These are phyloP conservation scores for Aspergillus indologenus DNA, from an alignment of 495 filamentous ascomycete genomes.

Conservation along the genomic window DNA sequence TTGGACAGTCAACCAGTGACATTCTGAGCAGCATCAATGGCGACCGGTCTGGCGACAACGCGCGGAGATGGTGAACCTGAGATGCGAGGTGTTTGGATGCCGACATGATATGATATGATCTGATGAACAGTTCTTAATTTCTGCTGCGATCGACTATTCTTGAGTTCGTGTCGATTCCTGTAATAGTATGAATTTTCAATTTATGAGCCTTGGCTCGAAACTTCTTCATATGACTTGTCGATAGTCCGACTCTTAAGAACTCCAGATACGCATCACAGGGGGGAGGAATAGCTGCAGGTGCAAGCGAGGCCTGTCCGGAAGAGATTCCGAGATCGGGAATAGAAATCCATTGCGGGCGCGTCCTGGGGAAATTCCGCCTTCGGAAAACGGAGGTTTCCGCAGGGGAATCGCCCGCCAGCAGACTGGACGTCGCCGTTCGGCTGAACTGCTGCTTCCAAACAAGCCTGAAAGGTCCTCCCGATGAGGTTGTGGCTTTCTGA, in stretches of 20 bases:
- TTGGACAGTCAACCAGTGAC: slow-evolving; percentile 14
- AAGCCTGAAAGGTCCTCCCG: no score
- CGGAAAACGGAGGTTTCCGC: slow-evolving; percentile 6
- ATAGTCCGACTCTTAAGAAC: no score
- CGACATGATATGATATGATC: neutral
- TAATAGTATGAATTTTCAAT: neutral
- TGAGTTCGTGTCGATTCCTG: neutral
- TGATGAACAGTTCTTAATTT: neutral
- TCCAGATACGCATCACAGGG: no score
- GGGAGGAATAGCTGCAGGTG: no score
- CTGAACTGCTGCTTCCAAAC: neutral
- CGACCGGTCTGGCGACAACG: slow-evolving; percentile 1
- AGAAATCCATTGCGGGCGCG: neutral
- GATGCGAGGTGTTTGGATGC: no score
- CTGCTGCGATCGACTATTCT: neutral
- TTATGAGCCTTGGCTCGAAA: neutral
- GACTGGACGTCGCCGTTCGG: neutral
- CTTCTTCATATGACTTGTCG: no score
- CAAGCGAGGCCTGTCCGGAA: neutral
- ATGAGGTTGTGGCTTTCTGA: no score
- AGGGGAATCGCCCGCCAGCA: neutral
- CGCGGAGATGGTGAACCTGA: slow-evolving; percentile 2
- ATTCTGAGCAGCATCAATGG: slow-evolving; percentile 7
- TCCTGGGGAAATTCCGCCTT: neutral
- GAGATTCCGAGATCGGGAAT: neutral